A percentile compares a stretch with the other conserved stretches of the same genome.
Conservation (phyloP, 2,329 filamentous ascomycete genomes). For the Diaporthe amygdali region DNA sequence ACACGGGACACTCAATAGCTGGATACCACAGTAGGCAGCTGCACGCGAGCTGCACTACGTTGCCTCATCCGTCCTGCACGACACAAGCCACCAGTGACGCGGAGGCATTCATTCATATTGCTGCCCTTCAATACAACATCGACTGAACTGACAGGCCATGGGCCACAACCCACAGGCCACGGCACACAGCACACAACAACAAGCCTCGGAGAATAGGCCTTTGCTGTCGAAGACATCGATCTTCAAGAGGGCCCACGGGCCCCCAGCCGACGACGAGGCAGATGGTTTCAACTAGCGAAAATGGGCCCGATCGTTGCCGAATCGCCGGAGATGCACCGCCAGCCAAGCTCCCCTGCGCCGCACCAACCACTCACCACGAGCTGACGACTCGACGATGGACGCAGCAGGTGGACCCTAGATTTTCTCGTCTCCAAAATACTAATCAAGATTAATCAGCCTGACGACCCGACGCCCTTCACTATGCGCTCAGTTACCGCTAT, state of each 20-base stretch:
- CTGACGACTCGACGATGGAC: neutral
- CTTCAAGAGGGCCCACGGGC: neutral
- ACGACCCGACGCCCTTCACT: neutral
- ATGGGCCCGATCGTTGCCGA: conserved; percentile 7
- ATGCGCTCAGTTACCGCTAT: neutral
- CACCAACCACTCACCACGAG: neutral
- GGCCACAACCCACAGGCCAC: neutral
- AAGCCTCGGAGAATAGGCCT: neutral
- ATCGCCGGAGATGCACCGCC: conserved; percentile 2
- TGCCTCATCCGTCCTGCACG: neutral
- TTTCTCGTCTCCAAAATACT: neutral
- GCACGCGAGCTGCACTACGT: neutral
- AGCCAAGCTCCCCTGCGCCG: neutral
- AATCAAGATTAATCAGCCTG: neutral
- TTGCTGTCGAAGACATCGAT: neutral
- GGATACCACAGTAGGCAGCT: conserved; percentile 12
- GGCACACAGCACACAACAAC: neutral
- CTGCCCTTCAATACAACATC: neutral
- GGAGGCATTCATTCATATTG: neutral
- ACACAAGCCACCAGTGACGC: neutral
- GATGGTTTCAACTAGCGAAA: neutral
- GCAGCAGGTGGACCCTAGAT: neutral
- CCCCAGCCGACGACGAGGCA: neutral
- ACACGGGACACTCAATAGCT: neutral
- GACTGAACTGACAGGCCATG: neutral